These are phyloP conservation scores for Saccharomyces hybrid DNA, from an alignment of 1,139 yeast species.

Conservation along the genomic window DNA sequence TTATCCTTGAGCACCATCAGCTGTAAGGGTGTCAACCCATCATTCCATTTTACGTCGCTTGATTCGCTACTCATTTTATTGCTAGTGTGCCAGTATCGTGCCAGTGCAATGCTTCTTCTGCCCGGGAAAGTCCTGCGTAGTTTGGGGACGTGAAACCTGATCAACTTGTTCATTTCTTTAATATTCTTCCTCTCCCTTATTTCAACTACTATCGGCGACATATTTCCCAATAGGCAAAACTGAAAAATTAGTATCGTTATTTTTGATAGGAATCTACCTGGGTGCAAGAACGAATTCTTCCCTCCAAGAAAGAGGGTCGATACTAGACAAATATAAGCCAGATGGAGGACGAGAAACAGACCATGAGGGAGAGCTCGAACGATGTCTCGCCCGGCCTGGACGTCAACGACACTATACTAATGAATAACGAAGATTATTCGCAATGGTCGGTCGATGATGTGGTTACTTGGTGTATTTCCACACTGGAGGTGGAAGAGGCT, in stretches of 20 bases:
- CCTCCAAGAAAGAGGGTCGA: neutral
- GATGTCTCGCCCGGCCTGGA: neutral
- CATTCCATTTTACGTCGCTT: conserved; percentile 55
- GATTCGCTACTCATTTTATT: conserved; percentile 4
- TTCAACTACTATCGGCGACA: neutral
- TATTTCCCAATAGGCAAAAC: neutral
- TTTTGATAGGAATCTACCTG: neutral
- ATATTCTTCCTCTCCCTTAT: neutral
- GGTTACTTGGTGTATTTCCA: conserved; percentile 16
- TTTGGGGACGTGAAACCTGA: neutral
- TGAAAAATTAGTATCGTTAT: neutral
- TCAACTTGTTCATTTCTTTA: neutral
- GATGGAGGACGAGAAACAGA: neutral
- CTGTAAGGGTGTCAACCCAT: conserved; percentile 68
- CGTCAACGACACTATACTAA: neutral
- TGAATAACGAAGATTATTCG: neutral
- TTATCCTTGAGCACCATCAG: conserved; percentile 68
- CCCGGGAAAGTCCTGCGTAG: neutral
- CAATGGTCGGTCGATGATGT: conserved; percentile 23
- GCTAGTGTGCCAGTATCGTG: neutral
- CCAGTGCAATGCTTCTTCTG: neutral
- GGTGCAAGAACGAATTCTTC: neutral
- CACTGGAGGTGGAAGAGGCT: conserved; percentile 11
- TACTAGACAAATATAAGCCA: neutral
- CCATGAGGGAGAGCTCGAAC: neutral